Conservation (phyloP, 805 yeast species). For the Brettanomyces bruxellensis region DNA sequence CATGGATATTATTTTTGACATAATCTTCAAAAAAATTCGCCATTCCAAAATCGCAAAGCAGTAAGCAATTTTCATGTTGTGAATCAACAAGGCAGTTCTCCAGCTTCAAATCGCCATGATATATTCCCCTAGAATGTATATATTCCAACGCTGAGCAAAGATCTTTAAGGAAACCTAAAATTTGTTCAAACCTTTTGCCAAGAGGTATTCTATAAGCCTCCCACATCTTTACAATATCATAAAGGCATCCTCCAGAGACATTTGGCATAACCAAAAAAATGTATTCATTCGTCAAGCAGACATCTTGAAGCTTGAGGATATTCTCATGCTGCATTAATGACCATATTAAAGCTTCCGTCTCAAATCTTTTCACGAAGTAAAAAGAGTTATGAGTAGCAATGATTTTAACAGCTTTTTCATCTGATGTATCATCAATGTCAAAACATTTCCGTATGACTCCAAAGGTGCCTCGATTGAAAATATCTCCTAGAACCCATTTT, state of each 20-base stretch:
- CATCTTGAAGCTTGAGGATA: slow-evolving; percentile 53
- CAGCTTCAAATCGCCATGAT: slow-evolving; percentile 77
- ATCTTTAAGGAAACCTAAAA: slow-evolving; percentile 38
- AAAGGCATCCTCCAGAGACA: slow-evolving; percentile 71
- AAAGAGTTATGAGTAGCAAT: slow-evolving; percentile 28
- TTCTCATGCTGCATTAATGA: slow-evolving; percentile 52
- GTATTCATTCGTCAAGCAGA: slow-evolving; percentile 45
- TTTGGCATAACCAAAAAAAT: slow-evolving; percentile 67
- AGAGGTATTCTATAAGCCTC: slow-evolving; percentile 25
- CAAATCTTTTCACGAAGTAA: slow-evolving; percentile 47
- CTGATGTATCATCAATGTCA: slow-evolving; percentile 8
- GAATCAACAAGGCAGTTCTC: slow-evolving; percentile 67
- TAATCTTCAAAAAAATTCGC: slow-evolving; percentile 22
- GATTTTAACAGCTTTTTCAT: slow-evolving; percentile 22
- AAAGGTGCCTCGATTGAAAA: slow-evolving; percentile 87
- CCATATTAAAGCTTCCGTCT: slow-evolving; percentile 74
- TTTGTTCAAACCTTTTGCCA: slow-evolving; percentile 8
- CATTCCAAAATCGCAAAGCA: slow-evolving; percentile 91
- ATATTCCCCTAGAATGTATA: slow-evolving; percentile 54
- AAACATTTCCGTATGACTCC: slow-evolving; percentile 53
- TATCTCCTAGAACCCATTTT: slow-evolving; percentile 48
- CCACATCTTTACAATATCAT: slow-evolving; percentile 65
- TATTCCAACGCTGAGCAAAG: slow-evolving; percentile 51
- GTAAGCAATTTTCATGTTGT: slow-evolving; percentile 27
- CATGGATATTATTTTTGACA: slow-evolving; percentile 1